A percentile compares a stretch with the other conserved stretches of the same genome.
Conservation (phyloP, 495 filamentous ascomycete species). For the Eremomyces bilateralis region DNA sequence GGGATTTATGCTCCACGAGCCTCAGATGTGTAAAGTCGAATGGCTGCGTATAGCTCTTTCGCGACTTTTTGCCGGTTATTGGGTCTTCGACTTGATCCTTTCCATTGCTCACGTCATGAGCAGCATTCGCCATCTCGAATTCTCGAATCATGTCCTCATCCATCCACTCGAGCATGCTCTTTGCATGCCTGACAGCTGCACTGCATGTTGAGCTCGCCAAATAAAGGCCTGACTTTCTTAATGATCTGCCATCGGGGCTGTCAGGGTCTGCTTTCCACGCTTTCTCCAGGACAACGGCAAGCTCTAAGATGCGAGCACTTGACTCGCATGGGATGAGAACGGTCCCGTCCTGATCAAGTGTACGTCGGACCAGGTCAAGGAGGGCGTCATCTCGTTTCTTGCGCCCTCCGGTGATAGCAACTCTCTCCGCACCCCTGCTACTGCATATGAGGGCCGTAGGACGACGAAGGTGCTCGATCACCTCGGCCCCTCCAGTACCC, state of each 20-base stretch:
- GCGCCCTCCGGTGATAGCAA: slow-evolving; percentile 43
- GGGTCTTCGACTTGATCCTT: background rate
- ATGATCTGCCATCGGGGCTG: slow-evolving; percentile 21
- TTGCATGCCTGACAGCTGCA: slow-evolving; percentile 66
- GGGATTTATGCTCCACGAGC: slow-evolving; percentile 53
- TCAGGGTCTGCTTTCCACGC: slow-evolving; percentile 47
- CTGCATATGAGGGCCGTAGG: slow-evolving; percentile 88
- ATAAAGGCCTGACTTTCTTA: slow-evolving; percentile 52
- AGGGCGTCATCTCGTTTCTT: slow-evolving; percentile 71
- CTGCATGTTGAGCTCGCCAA: slow-evolving; percentile 60
- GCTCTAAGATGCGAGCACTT: slow-evolving; percentile 77
- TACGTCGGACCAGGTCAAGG: slow-evolving; percentile 54
- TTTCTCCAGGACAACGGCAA: slow-evolving; percentile 80
- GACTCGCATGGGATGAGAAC: slow-evolving; percentile 91
- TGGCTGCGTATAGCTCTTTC: slow-evolving; percentile 22
- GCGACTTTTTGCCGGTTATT: slow-evolving; percentile 6
- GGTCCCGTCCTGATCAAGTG: slow-evolving; percentile 64
- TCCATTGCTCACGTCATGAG: slow-evolving; percentile 4
- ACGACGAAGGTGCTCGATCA: slow-evolving; percentile 79
- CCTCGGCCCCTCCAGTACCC: slow-evolving; percentile 62
- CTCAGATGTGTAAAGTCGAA: slow-evolving; percentile 81
- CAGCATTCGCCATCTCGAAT: slow-evolving; percentile 52
- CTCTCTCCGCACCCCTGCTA: slow-evolving; percentile 54
- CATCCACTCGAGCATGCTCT: slow-evolving; percentile 99
- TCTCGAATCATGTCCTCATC: slow-evolving; percentile 79